Base-by-base conservation (phyloP, 1,284 basidiomycete species). In the Irpex rosettiformis region DNA sequence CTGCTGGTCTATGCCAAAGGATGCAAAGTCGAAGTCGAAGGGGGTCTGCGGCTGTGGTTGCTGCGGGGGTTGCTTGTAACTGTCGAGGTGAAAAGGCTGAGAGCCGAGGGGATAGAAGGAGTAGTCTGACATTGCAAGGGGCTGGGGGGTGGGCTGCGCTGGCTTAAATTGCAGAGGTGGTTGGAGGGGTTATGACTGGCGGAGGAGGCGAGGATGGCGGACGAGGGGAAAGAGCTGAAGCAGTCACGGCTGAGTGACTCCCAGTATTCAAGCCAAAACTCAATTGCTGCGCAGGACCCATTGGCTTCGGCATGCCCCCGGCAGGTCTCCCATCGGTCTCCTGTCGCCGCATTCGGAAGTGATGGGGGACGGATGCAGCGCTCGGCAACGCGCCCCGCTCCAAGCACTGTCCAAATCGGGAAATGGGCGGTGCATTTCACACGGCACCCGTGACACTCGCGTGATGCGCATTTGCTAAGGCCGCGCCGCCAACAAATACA, bases 1-100 rank as follows among this genome's bases (percentile, higher is more conserved):
- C 13, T 7, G 68, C 80, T 52, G 52, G 85, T 85, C 65, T 84
- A 89, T 78, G 75, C 88, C 86, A 64, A 81, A 77, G 64, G 84
- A 77, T 58, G 82, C 77, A 68, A 80, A 65, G 48, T 69, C 80
- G 77, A 86, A 88, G 67, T 84, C 85, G 72, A 83, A 24, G 51
- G 42, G 18, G 29, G 56, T 25, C 28, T n/a, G 18, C 27, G 48
- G 56, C n/a, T 43, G 78, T 75, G 87, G 84, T 73, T 87, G 86
- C 71, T 86, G 67, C 67, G 63, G 58, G 56, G 62, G 63, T 63
- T 68, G 63, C 47, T 63, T 61, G 43, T 48, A 29, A 63, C 56
- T 40, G 60, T 62, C 56, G 55, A 52, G 30, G 22, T 49, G 29
- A 58, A 64, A 62, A 55, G 66, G 62, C 57, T 64, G 61, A 54